Conservation (phyloP, 768 basidiomycete species). For the Wakefieldia striispora region DNA sequence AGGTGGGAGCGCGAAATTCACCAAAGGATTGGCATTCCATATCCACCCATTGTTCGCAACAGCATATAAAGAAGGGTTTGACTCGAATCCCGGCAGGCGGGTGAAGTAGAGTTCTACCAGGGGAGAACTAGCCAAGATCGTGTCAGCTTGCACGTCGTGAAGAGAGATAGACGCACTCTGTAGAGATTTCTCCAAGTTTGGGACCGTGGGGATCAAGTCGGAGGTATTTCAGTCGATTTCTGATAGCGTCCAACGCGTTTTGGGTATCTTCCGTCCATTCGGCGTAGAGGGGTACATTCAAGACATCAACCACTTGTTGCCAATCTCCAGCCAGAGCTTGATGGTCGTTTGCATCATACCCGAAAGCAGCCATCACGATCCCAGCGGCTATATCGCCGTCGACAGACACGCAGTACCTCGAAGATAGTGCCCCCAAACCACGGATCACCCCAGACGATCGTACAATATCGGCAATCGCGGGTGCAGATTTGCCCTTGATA, state of each 20-base stretch:
- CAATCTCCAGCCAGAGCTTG: constrained; percentile 68
- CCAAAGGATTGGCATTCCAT: constrained; percentile 91
- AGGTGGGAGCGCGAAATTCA: constrained; percentile 88
- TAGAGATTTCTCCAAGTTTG: constrained; percentile 74
- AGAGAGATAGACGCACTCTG: constrained; percentile 48
- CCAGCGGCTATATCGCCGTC: constrained; percentile 67
- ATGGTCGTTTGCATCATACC: constrained; percentile 41
- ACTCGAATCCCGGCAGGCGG: constrained; percentile 61
- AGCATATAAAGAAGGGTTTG: constrained; percentile 57
- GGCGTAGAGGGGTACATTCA: constrained; percentile 86
- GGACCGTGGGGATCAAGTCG: constrained; percentile 84
- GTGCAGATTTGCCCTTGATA: constrained; percentile 55
- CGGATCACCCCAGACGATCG: constrained; percentile 52
- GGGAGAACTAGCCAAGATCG: constrained; percentile 53
- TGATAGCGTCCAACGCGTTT: constrained; percentile 70
- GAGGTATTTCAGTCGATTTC: constrained; percentile 74
- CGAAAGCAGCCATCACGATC: constrained; percentile 67
- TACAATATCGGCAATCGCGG: constrained; percentile 65
- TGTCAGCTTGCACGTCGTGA: constrained; percentile 8
- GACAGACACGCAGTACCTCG: constrained; percentile 66
- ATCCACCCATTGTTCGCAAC: constrained; percentile 99
- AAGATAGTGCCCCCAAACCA: constrained; percentile 58
- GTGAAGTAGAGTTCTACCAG: constrained; percentile 94
- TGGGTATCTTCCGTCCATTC: constrained; percentile 85
- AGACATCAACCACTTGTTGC: constrained; percentile 73